phyloP scores from a whole-genome alignment of 2,329 filamentous ascomycete species.

The Calonectria hawksworthii region DNA sequence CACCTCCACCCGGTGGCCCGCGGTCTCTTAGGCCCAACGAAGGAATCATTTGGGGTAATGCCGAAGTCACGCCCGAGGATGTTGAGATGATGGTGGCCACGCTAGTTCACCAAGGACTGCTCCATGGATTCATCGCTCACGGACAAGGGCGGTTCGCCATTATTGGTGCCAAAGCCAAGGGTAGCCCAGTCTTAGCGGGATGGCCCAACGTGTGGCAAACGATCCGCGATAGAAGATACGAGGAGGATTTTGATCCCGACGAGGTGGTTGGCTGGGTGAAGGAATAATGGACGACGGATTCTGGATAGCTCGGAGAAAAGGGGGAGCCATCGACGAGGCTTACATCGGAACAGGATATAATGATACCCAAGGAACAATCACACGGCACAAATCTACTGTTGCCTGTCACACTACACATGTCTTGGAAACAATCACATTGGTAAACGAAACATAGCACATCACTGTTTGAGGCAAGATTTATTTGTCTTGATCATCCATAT shows the following conservation, averaged over 20 bases:
- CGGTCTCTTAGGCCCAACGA: slow-evolving; percentile 68
- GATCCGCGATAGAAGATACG: slow-evolving; percentile 71
- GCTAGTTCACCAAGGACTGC: slow-evolving; percentile 83
- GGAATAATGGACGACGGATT: slow-evolving; percentile 36
- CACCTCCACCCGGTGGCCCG: slow-evolving; percentile 61
- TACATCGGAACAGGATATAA: slow-evolving; percentile 20
- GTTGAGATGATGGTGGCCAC: slow-evolving; percentile 84
- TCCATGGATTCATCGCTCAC: slow-evolving; percentile 89
- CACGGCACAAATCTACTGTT: neutral
- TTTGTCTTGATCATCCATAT: slow-evolving; percentile 39
- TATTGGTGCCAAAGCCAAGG: slow-evolving; percentile 78
- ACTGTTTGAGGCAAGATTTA: slow-evolving; percentile 25
- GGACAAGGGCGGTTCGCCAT: slow-evolving; percentile 84
- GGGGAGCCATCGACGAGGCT: neutral
- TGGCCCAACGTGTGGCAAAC: slow-evolving; percentile 83
- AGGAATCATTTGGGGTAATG: slow-evolving; percentile 75
- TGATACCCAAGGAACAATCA: slow-evolving; percentile 35
- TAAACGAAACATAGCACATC: neutral
- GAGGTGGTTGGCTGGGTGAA: slow-evolving; percentile 84
- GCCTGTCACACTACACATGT: slow-evolving; percentile 1
- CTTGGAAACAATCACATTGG: slow-evolving; percentile 12
- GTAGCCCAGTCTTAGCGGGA: slow-evolving; percentile 75
- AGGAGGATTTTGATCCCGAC: slow-evolving; percentile 71
- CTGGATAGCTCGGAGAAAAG: neutral
- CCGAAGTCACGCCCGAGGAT: slow-evolving; percentile 70